Conservation (phyloP, 2,329 filamentous ascomycete species). For the Eutypa lata region DNA sequence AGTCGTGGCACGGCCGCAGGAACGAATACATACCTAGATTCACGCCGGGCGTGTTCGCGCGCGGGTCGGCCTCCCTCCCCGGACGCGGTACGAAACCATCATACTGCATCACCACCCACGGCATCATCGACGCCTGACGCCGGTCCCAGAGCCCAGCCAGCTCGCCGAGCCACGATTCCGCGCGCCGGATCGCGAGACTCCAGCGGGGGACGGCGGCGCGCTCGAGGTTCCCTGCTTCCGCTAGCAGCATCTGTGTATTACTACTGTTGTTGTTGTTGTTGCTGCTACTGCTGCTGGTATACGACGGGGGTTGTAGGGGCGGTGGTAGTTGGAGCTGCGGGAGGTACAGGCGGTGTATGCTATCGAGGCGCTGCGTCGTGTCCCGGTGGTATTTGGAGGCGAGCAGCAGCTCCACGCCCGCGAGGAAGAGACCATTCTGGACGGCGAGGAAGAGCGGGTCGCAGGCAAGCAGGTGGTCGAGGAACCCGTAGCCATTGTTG, state of each 20-base stretch:
- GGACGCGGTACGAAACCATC: background rate
- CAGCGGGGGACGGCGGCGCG: background rate
- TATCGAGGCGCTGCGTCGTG: no score
- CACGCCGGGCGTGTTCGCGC: no score
- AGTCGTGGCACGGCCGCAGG: no score
- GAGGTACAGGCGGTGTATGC: no score
- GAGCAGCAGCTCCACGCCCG: slow-evolving; percentile 9
- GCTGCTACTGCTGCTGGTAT: no score
- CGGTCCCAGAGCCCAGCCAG: background rate
- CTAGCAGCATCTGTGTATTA: no score
- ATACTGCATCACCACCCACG: no score
- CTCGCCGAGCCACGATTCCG: background rate
- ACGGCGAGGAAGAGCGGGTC: slow-evolving; percentile 2
- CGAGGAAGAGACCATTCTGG: slow-evolving; percentile 9
- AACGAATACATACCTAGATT: no score
- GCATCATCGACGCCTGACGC: no score
- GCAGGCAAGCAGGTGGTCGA: slow-evolving; percentile 1
- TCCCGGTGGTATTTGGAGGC: slow-evolving; percentile 1
- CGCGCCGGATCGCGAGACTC: background rate
- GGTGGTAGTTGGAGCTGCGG: background rate
- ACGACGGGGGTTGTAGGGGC: no score
- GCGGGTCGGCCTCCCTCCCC: background rate
- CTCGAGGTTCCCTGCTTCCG: background rate
- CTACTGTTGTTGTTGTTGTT: no score
- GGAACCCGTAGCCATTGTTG: no score